Conservation (phyloP, 2,329 filamentous ascomycete genomes). For the Diaporthe destruens region DNA sequence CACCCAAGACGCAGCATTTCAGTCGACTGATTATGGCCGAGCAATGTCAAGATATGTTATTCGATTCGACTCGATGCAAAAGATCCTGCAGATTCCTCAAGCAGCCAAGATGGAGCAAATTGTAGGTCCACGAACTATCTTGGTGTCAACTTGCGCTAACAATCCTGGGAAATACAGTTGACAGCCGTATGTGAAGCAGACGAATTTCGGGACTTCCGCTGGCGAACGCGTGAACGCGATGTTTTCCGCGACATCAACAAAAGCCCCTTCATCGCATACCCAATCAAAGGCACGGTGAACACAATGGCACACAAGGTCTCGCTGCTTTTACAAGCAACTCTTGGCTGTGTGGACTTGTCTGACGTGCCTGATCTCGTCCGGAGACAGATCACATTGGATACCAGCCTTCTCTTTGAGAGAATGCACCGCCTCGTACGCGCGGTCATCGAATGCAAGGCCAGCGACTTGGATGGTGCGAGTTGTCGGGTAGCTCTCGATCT, state of each 20-base stretch:
- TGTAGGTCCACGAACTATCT: slow-evolving; percentile 59
- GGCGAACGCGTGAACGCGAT: slow-evolving; percentile 77
- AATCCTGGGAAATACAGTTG: slow-evolving; percentile 72
- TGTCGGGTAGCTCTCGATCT: slow-evolving; percentile 80
- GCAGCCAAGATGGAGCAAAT: slow-evolving; percentile 75
- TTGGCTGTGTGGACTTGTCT: slow-evolving; percentile 70
- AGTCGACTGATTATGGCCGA: slow-evolving; percentile 78
- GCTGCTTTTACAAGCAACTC: slow-evolving; percentile 80
- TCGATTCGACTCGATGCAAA: slow-evolving; percentile 83
- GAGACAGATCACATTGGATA: slow-evolving; percentile 70
- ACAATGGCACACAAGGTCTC: slow-evolving; percentile 80
- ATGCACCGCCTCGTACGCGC: slow-evolving; percentile 79
- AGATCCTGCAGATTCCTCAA: slow-evolving; percentile 72
- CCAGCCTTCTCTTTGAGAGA: slow-evolving; percentile 73
- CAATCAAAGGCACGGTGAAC: slow-evolving; percentile 76
- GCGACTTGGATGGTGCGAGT: slow-evolving; percentile 72
- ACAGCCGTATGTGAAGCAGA: slow-evolving; percentile 74
- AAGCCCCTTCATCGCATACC: slow-evolving; percentile 75
- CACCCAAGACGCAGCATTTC: slow-evolving; percentile 60
- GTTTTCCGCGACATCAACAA: slow-evolving; percentile 81
- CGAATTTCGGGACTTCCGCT: slow-evolving; percentile 80
- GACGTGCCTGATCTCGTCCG: slow-evolving; percentile 46
- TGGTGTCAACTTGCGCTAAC: slow-evolving; percentile 18
- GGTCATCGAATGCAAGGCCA: slow-evolving; percentile 78
- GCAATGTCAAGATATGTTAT: slow-evolving; percentile 89